Conservation (phyloP, 148 eudicot genomes). For the Fallopia convolvulus region DNA sequence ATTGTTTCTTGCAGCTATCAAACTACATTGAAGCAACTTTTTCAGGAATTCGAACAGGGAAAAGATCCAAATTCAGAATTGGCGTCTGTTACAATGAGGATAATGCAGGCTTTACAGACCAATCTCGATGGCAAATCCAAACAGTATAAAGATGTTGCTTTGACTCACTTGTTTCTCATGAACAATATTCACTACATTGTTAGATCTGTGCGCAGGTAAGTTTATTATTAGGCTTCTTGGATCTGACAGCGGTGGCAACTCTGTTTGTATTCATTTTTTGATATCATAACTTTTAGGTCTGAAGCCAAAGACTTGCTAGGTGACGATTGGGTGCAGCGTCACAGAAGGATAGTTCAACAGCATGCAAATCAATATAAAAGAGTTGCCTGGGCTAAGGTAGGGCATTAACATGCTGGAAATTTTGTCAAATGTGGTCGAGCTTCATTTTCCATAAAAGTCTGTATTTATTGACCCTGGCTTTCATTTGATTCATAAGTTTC, state of each 20-base stretch:
- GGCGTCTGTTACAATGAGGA: conserved; percentile 85
- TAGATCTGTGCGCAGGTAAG: conserved; percentile 96
- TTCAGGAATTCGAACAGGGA: conserved; percentile 76
- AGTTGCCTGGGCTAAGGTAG: conserved; percentile 96
- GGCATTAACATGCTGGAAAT: background rate
- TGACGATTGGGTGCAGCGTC: conserved; percentile 99
- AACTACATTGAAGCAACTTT: conserved; percentile 96
- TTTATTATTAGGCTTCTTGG: background rate
- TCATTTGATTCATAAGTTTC: background rate
- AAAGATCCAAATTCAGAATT: conserved; percentile 75
- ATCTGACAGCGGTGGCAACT: background rate
- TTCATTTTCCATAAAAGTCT: background rate
- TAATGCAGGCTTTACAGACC: conserved; percentile 98
- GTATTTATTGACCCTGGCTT: background rate
- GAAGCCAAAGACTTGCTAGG: conserved; percentile 97
- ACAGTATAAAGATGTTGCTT: conserved; percentile 83
- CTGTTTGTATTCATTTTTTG: conserved; percentile 6
- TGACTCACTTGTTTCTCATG: conserved; percentile 90
- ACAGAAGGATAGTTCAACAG: conserved; percentile 90
- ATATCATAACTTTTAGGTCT: conserved; percentile 40
- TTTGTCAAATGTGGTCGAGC: background rate
- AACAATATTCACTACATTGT: conserved; percentile 96
- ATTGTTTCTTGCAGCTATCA: conserved; percentile 49
- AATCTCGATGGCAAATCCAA: conserved; percentile 95
- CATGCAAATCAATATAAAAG: conserved; percentile 97